Base-by-base conservation (phyloP, 768 basidiomycete species). In the Suillus sp. region DNA sequence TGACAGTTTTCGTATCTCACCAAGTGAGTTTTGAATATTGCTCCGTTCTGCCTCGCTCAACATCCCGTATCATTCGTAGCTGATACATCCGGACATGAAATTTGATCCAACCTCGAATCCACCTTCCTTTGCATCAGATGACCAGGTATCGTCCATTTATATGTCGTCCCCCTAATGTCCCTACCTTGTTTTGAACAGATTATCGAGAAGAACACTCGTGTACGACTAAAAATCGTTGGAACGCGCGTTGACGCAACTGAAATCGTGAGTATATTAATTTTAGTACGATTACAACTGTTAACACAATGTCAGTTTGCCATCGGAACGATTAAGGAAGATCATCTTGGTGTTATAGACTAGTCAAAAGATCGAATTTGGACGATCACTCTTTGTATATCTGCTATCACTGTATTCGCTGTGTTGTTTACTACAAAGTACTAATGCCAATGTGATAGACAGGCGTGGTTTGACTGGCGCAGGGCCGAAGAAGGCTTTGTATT, bases 271-370 rank as follows among this genome's bases (percentile, higher is more conserved):
- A 80, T 9, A 22, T 10, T 56, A 20, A 43, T 62, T 27, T 57
- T 20, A 32, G 32, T 50, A 13, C 50, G 37, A 60, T 65, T 47
- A 14, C 25, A 20, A 22, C n/a, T 60, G 45, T 55, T 20, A 22
- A 58, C 8, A 35, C 48, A 63, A 42, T 1, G 32, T 1, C 64
- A 97, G 95, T 98, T 98, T 70, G 95, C 95, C 2, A 99, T 98
- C 67, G 96, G 95, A 10, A 95, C 92, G 3, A 97, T 99, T 77
- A 99, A 99, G 79, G 96, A 98, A 76, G 96, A 98, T 74, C 96
- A 95, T 75, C 80, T 99, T 34, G 96, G 96, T 54, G 93, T 96
- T 60, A 93, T 96, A 69, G 93, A 93, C 66, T 93, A 72, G 38
- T 43, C 47, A 54, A 48, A 40, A 48, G 1, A n/a, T n/a, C 45